Base-by-base conservation (phyloP, 1,284 basidiomycete genomes). In the Marasmius tenuissimus region DNA sequence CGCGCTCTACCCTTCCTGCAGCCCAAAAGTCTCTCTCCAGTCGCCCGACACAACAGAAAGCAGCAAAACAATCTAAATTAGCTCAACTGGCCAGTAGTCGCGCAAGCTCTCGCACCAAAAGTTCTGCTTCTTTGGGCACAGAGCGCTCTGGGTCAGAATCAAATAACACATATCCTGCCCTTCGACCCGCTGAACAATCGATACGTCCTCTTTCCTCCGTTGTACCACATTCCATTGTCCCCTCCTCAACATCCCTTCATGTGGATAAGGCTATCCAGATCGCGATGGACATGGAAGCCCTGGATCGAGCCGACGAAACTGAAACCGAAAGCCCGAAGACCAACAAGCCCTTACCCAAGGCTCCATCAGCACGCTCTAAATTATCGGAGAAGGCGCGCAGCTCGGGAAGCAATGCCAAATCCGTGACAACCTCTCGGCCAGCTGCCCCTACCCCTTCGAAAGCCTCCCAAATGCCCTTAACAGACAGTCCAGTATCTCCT, bases 21-120 rank as follows among this genome's bases (percentile, higher is more conserved):
- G 82, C 82, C 67, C 81, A 83, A 63, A 88, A 87, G 8, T 89
- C 88, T 67, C 73, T 90, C n/a, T 84, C 85, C 3, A 75, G 78
- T 52, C 72, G 89, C 16, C 86, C 89, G 10, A 87, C 82, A 66
- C 87, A 85, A 33, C 52, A 53, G 33, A 47, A 11, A 18, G 42
- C 60, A 1, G 57, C 47, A 16, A 63, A 61, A 22, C 62, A 58
- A 33, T 63, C 62, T 14, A 63, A 63, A 50, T 27, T 63, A 18
- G 56, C 62, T 12, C 62, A 61, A 22, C 37, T 63, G 8, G 62
- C 62, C 18, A 63, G 62, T 40, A 61, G 50, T 37, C 78, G 84
- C 48, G 76, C 81, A 9, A 83, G 77, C 53, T 78, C 76, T 34
- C 71, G 79, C 22, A 80, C 79, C 61, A 74, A 78, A 69, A 83